Percentiles rank a stretch among this genome's conserved stretches.
Evolutionary conservation across 2,329 filamentous ascomycete genomes (phyloP).

Genomic region (Fusarium begoniae): DNA sequence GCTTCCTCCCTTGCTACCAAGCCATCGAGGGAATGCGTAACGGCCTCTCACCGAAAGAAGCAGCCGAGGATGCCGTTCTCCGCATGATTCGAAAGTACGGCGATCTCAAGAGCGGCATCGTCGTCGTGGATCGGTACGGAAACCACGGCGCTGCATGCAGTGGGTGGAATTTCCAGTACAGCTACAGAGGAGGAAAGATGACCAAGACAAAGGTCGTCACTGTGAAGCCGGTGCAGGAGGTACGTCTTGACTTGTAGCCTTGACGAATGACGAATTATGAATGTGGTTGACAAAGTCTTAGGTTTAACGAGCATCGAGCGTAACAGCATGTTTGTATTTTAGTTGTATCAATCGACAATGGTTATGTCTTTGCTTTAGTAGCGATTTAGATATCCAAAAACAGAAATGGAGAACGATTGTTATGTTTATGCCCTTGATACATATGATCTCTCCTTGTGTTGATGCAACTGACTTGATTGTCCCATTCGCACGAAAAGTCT

Average conservation of each 20-base stretch:
- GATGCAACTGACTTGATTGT: not conserved
- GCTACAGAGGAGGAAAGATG: slow-evolving; percentile 60
- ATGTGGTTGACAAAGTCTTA: slow-evolving; percentile 1
- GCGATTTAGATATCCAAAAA: not conserved
- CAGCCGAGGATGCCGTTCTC: slow-evolving; percentile 60
- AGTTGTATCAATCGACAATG: not conserved
- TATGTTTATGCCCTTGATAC: not conserved
- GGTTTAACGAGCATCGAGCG: not conserved
- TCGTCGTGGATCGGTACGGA: slow-evolving; percentile 60
- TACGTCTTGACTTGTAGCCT: slow-evolving; percentile 11
- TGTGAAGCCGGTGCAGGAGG: slow-evolving; percentile 44
- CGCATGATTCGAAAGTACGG: slow-evolving; percentile 61
- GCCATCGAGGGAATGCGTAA: slow-evolving; percentile 62
- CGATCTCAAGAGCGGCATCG: slow-evolving; percentile 56
- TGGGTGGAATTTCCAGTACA: slow-evolving; percentile 65
- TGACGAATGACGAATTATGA: not conserved
- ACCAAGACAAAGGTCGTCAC: slow-evolving; percentile 54
- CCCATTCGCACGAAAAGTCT: not conserved
- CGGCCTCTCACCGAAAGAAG: slow-evolving; percentile 58
- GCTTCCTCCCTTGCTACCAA: slow-evolving; percentile 66
- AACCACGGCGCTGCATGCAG: slow-evolving; percentile 61
- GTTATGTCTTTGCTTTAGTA: not conserved
- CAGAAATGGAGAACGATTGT: not conserved
- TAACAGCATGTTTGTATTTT: not conserved
- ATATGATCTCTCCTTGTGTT: not conserved